Conservation (phyloP, 2,329 filamentous ascomycete genomes). For the Microcyclospora tardicrescens region DNA sequence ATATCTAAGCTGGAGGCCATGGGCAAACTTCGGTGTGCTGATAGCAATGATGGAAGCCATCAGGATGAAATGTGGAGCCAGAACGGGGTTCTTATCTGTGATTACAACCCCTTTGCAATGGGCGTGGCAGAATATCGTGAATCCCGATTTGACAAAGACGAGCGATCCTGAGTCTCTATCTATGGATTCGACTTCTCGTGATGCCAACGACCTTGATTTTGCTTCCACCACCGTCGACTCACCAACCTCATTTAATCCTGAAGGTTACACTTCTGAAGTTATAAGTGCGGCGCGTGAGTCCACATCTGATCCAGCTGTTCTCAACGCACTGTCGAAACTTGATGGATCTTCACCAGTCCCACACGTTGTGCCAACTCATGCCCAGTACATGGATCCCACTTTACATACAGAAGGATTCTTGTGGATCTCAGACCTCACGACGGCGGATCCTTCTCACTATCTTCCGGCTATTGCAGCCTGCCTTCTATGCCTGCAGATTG, state of each 20-base stretch:
- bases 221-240: neutral
- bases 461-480: constrained; percentile 40
- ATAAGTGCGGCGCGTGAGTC: neutral
- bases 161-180: neutral
- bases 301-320: neutral
- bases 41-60: constrained; percentile 17
- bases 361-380: neutral
- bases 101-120: constrained; percentile 7
- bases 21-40: constrained; percentile 14
- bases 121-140: neutral
- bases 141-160: neutral
- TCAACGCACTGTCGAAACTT: neutral
- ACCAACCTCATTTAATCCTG: neutral
- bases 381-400: constrained; percentile 32
- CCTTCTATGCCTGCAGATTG: constrained; percentile 6
- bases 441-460: constrained; percentile 37
- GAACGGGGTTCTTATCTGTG: constrained; percentile 15
- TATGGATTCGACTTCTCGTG: neutral
- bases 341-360: neutral
- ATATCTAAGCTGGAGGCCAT: neutral
- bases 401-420: constrained; percentile 44
- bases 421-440: constrained; percentile 47
- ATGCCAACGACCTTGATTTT: neutral
- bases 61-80: constrained; percentile 14
- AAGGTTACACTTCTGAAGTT: neutral